Percentiles rank a stretch among this genome's conserved stretches.
These are phyloP conservation scores for Elasticomyces elasticus DNA, from an alignment of 495 filamentous ascomycete genomes.

Conservation along the genomic window DNA sequence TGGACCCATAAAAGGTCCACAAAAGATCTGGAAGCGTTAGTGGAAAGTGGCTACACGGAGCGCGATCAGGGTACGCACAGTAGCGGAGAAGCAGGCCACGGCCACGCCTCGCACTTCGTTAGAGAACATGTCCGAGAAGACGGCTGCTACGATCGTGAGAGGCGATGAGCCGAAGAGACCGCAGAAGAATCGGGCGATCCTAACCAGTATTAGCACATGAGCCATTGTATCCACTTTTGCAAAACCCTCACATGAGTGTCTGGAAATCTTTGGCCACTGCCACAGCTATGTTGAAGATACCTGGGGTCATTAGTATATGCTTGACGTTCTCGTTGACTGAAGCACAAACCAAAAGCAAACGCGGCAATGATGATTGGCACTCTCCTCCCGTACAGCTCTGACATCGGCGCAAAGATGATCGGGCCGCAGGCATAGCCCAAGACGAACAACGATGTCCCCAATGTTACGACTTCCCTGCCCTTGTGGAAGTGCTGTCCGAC, in stretches of 20 bases:
- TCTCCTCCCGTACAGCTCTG: constrained; percentile 67
- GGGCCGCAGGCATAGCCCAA: constrained; percentile 60
- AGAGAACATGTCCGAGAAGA: constrained; percentile 63
- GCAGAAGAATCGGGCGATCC: constrained; percentile 70
- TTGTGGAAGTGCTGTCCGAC: constrained; percentile 47
- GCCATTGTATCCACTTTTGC: neutral
- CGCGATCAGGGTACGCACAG: too few relatives aligned
- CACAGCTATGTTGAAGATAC: constrained; percentile 54
- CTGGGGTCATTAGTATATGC: constrained; percentile 7
- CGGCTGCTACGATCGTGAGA: constrained; percentile 71
- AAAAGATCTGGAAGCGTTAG: too few relatives aligned
- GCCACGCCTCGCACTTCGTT: constrained; percentile 26
- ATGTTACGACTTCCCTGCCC: constrained; percentile 47
- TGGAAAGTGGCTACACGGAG: too few relatives aligned
- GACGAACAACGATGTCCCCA: constrained; percentile 62
- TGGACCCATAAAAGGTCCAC: constrained; percentile 25
- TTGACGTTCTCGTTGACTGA: constrained; percentile 11
- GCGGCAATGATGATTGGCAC: constrained; percentile 60
- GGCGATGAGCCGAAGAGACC: constrained; percentile 68
- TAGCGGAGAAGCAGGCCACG: constrained; percentile 18
- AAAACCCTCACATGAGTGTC: constrained; percentile 51
- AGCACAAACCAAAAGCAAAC: constrained; percentile 74
- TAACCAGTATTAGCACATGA: neutral
- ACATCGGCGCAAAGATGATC: constrained; percentile 54
- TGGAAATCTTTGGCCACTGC: constrained; percentile 71